phyloP scores from a whole-genome alignment of 768 basidiomycete genomes.

The Floccularia luteovirens region DNA sequence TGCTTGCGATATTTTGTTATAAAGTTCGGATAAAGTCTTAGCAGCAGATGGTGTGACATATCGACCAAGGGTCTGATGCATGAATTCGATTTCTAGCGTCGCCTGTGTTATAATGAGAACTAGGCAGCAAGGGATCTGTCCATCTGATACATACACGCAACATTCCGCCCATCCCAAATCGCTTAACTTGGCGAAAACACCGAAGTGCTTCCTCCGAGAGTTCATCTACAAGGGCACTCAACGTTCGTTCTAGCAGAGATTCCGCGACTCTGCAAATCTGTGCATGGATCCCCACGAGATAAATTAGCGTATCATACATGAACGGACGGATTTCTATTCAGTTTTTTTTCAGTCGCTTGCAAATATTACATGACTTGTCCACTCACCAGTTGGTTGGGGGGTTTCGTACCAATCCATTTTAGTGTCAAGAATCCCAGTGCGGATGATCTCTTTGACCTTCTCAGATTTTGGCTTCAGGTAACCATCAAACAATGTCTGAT shows the following conservation, averaged over 20 bases:
- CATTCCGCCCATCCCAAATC: constrained; percentile 99
- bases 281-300: constrained; percentile 87
- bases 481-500: constrained; percentile 83
- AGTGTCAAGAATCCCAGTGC: constrained; percentile 70
- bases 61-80: constrained; percentile 90
- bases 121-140: neutral
- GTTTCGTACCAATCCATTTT: constrained; percentile 94
- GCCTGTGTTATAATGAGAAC: constrained; percentile 44
- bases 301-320: constrained; percentile 84
- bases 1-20: constrained; percentile 90
- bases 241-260: constrained; percentile 71
- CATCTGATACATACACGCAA: constrained; percentile 57
- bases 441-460: constrained; percentile 58
- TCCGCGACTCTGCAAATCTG: constrained; percentile 81
- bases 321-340: constrained; percentile 81
- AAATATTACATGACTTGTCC: neutral
- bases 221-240: constrained; percentile 76
- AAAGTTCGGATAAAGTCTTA: constrained; percentile 82
- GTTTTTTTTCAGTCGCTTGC: neutral
- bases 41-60: constrained; percentile 81
- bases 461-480: constrained; percentile 80
- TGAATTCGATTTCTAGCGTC: constrained; percentile 97
- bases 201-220: constrained; percentile 76
- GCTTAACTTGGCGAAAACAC: constrained; percentile 83
- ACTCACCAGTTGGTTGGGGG: constrained; percentile 81